Conservation (phyloP, 305 asterid genomes). For the Fraxinus nigra region DNA sequence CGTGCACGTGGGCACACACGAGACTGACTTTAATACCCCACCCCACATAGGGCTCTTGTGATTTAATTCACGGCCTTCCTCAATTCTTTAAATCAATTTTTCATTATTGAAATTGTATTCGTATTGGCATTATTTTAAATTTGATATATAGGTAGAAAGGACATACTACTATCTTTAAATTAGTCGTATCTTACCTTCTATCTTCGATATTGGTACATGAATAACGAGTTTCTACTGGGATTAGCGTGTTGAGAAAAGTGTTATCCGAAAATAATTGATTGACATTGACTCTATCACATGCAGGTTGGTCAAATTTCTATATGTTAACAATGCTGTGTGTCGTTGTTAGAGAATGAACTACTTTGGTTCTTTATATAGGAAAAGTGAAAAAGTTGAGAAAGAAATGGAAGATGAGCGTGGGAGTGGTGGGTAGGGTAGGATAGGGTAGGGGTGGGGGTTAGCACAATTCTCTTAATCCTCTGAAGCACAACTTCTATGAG, state of each 20-base stretch:
- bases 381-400: slow-evolving; percentile 8
- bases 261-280: slow-evolving; percentile 10
- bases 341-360: slow-evolving; percentile 21
- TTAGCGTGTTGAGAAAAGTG: not conserved
- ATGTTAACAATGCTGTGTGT: slow-evolving; percentile 16
- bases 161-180: not conserved
- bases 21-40: slow-evolving; percentile 51
- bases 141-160: slow-evolving; percentile 15
- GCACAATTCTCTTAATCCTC: not conserved
- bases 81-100: slow-evolving; percentile 38
- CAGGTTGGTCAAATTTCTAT: slow-evolving; percentile 31
- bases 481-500: slow-evolving; percentile 23
- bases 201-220: not conserved
- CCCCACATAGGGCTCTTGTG: slow-evolving; percentile 35
- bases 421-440: not conserved
- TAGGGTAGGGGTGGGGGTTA: not conserved
- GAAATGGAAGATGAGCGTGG: slow-evolving; percentile 12
- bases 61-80: slow-evolving; percentile 35
- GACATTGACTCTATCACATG: slow-evolving; percentile 34
- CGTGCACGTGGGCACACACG: slow-evolving; percentile 79
- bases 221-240: not conserved
- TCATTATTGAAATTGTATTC: slow-evolving; percentile 30
- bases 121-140: slow-evolving; percentile 28
- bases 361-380: slow-evolving; percentile 23
- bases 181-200: not conserved